Conservation (phyloP, 208 protist genomes). For the Leishmania turanica region DNA sequence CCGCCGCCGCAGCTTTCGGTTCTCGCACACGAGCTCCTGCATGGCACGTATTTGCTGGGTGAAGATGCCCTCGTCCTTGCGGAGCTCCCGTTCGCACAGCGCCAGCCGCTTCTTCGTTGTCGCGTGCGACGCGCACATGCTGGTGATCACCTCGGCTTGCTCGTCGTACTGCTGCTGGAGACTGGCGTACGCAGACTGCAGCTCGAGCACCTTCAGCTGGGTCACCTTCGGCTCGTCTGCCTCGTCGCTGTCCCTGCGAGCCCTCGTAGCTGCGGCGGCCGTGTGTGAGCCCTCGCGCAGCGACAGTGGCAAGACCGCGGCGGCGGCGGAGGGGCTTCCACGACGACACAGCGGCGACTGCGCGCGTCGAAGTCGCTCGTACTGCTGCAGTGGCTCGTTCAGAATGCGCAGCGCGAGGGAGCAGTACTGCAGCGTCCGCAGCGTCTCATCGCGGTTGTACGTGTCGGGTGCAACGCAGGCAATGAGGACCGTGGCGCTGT, state of each 20-base stretch:
- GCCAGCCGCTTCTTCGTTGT: conserved; percentile 45
- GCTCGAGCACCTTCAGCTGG: not conserved
- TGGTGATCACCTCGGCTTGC: conserved; percentile 19
- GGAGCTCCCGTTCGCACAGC: conserved; percentile 66
- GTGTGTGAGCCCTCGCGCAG: not conserved
- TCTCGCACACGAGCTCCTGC: conserved; percentile 53
- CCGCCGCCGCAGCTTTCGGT: conserved; percentile 39
- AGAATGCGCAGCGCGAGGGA: conserved; percentile 88
- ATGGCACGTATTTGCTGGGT: conserved; percentile 64
- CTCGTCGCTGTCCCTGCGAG: not conserved
- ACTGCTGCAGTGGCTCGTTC: conserved; percentile 71
- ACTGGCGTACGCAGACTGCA: conserved; percentile 13
- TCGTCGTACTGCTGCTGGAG: conserved; percentile 36
- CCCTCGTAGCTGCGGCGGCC: not conserved
- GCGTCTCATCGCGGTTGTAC: conserved; percentile 82
- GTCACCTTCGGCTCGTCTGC: not conserved
- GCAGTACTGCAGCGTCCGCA: conserved; percentile 94
- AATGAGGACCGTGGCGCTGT: conserved; percentile 86
- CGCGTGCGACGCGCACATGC: conserved; percentile 17
- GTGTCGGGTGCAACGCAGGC: conserved; percentile 83
- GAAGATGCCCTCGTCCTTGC: conserved; percentile 79
- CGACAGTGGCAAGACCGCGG: conserved; percentile 3
- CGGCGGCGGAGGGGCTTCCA: not conserved
- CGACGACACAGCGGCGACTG: conserved; percentile 19
- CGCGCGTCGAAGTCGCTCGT: conserved; percentile 35